These are phyloP conservation scores for Yamadazyma dendronema DNA, from an alignment of 1,139 yeast genomes.

Conservation along the genomic window DNA sequence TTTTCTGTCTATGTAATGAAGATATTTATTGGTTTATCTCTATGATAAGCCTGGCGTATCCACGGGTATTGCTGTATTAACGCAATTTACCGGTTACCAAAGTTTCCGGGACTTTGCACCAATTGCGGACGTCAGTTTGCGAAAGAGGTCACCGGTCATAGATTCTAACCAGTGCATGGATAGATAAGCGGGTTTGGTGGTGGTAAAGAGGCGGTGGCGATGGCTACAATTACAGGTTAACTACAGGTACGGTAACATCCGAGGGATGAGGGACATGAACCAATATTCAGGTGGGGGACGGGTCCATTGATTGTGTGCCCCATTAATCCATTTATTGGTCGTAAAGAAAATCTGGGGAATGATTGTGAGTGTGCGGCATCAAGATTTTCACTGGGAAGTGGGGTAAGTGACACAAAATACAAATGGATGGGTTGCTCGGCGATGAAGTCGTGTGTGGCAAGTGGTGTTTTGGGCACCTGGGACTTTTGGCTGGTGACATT, in stretches of 20 bases:
- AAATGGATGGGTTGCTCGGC: neutral
- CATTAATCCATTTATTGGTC: neutral
- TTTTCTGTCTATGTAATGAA: neutral
- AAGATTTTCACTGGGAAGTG: conserved; percentile 9
- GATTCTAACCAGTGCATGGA: neutral
- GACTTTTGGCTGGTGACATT: no score
- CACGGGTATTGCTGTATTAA: neutral
- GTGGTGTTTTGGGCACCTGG: no score
- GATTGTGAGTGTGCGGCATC: neutral
- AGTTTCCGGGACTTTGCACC: neutral
- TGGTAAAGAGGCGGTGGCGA: no score
- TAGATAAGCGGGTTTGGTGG: neutral
- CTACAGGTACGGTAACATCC: neutral
- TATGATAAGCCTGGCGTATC: neutral
- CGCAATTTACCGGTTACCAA: no score
- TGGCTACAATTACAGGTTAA: no score
- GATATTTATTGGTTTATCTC: neutral
- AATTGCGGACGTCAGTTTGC: neutral
- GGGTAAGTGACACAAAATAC: conserved; percentile 10
- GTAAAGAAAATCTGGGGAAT: conserved; percentile 1
- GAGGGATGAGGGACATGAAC: neutral
- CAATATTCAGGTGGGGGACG: neutral
- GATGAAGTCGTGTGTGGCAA: no score
- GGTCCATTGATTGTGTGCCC: neutral
- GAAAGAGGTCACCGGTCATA: neutral